Evolutionary conservation across 2,329 filamentous ascomycete species (phyloP), one percentile per base, ranked within the genome.

Genomic region (Apiospora arundinis): DNA sequence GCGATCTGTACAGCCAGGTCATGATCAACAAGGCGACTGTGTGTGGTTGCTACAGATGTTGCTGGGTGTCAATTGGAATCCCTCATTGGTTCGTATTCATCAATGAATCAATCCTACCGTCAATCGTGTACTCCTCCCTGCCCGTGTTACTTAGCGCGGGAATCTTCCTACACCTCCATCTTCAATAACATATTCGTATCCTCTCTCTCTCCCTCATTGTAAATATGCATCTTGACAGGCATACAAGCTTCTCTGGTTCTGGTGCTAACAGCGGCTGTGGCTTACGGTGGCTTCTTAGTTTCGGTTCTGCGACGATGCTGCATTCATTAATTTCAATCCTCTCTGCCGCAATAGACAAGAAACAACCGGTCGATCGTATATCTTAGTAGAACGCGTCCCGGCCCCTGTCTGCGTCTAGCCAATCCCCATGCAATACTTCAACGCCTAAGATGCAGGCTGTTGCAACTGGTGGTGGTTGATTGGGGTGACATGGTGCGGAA

Each of bases 381-480:
- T 52, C n/a, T 52, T 9, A 60, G 21, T 60, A 56, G 25, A 56
- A 56, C 25, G 5, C 49, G 25, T 32, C 49, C 49, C 12, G 49
- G 25, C 14, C 25, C 49, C 25, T 56, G 25, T 14, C 25, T 56
- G 25, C 49, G 14, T 56, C 49, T 56, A 14, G 28, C 49, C 49
- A 56, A 56, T 56, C 25, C 25, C 49, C 0, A 28, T 28, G 49
- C 49, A 52, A 52, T 25, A 12, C 6, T 16, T 28, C 12, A 76
- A 78, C 66, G 78, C 77, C 32, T 79, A 78, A 72, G 78, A 82
- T 73, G 23, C 48, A 52, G 23, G 4, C 49, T 14, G 49, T 28
- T 23, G 49, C 23, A 16, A 28, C 14, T 32, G 49, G 25, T 56
- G 25, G 25, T 32, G 28, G 25, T 28, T 60, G 16, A 37, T 16